Base-by-base conservation (phyloP, 2,329 filamentous ascomycete genomes). In the Fusarium poae region DNA sequence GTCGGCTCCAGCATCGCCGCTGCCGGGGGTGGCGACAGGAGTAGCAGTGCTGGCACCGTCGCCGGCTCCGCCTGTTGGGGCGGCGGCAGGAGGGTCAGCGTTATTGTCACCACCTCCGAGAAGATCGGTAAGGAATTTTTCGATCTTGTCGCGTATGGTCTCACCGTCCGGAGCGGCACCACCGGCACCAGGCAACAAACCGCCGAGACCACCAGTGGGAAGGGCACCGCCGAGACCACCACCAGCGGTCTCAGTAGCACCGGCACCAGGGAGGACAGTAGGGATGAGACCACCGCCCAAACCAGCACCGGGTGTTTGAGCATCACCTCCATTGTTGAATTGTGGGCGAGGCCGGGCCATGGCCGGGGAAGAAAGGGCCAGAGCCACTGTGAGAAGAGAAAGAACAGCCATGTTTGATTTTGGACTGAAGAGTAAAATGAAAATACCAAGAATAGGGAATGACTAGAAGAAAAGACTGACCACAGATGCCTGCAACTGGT, bases 401-500 rank as follows among this genome's bases (percentile, higher is more conserved):
- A 75, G 65, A 52, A 74, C 70, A 64, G 73, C 52, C 73, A 75
- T 75, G 69, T 58, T 58, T 63, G 68, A 56, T 58, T 16, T 50
- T 57, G 49, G 50, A 60, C 37, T 34, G 52, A 45, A 61, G 34
- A 66, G 45, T 40, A 43, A 35, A 40, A 52, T 60, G 45, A 43
- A 46, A 42, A 56, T 62, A 52, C 45, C 18, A 30, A 59, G 57
- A 54, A 60, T 56, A 49, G 37, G 48, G 57, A 71, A 55, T 48
- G 68, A 64, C 60, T 66, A 52, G 42, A n/a, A 67, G 52, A 66
- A 72, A 52, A 54, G 58, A 74, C 62, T 67, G 52, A 73, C 60
- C 67, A 72, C 72, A 75, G 73, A 69, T 73, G 72, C 65, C 72
- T 64, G 72, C 73, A 75, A 72, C 73, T 74, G 71, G 63, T 70